Conservation (phyloP, 106 monocot genomes). For the Dendrobium chrysotoxum region DNA sequence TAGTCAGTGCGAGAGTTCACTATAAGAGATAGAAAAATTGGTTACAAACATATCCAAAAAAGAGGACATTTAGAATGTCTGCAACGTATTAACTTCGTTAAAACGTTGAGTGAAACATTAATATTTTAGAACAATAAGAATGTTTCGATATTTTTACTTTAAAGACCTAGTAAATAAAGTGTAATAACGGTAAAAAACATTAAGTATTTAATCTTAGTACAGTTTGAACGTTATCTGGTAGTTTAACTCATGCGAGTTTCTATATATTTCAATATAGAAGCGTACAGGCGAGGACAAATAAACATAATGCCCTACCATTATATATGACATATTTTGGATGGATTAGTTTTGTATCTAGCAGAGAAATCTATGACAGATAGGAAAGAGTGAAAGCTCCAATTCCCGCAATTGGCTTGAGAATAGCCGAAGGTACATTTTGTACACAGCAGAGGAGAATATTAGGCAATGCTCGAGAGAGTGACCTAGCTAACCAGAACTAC, state of each 20-base stretch:
- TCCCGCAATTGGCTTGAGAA: background rate
- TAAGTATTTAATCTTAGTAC: background rate
- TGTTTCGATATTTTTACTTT: too few relatives aligned
- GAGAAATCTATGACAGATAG: background rate
- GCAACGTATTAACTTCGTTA: too few relatives aligned
- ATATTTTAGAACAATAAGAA: too few relatives aligned
- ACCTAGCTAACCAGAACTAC: slow-evolving; percentile 7
- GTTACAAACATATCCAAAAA: too few relatives aligned
- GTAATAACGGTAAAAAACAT: background rate
- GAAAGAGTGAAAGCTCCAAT: too few relatives aligned
- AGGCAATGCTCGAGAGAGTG: slow-evolving; percentile 2
- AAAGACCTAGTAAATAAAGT: background rate
- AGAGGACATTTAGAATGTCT: too few relatives aligned
- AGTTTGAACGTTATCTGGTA: slow-evolving; percentile 1
- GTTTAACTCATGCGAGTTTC: background rate
- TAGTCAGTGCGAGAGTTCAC: too few relatives aligned
- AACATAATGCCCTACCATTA: background rate
- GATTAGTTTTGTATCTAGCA: background rate
- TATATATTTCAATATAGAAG: background rate
- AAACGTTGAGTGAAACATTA: too few relatives aligned
- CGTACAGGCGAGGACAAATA: background rate
- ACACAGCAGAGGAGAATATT: slow-evolving; percentile 2
- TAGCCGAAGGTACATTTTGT: background rate
- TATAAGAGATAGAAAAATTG: too few relatives aligned
- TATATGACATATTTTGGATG: too few relatives aligned